phyloP scores from a whole-genome alignment of 108 stramenopile species.

The Cafeteria roenbergensis region DNA sequence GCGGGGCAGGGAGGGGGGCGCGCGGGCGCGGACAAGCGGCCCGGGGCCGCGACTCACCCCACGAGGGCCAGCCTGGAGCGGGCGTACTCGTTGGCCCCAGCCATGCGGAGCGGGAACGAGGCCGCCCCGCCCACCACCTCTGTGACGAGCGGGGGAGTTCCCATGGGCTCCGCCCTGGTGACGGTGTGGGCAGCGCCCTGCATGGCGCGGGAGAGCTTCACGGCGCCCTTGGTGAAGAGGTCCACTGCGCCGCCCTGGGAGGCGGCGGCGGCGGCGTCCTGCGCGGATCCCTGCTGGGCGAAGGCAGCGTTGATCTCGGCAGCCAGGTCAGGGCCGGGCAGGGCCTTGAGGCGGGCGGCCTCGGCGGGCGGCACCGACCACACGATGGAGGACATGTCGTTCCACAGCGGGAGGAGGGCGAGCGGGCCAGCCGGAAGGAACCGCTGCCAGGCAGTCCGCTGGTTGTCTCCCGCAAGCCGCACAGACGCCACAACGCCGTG shows the following conservation, averaged over 20 bases:
- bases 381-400: constrained; percentile 20
- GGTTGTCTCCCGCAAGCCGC: not conserved
- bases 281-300: too few relatives aligned
- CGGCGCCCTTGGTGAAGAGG: not conserved
- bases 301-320: not conserved
- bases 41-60: too few relatives aligned
- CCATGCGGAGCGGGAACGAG: too few relatives aligned
- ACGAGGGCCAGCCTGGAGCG: too few relatives aligned
- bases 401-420: constrained; percentile 34
- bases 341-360: constrained; percentile 13
- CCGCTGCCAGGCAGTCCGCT: constrained; percentile 36
- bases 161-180: too few relatives aligned
- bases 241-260: not conserved
- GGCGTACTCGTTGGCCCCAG: too few relatives aligned
- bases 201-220: too few relatives aligned
- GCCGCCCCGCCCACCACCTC: too few relatives aligned
- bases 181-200: too few relatives aligned
- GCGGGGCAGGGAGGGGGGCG: too few relatives aligned
- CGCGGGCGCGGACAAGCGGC: too few relatives aligned
- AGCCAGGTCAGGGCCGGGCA: not conserved
- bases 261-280: not conserved
- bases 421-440: constrained; percentile 34
- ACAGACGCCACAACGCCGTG: constrained; percentile 30
- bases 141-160: too few relatives aligned
- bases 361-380: constrained; percentile 27